Base-by-base conservation (phyloP, 768 basidiomycete genomes). In the Daedaleopsis nitida region DNA sequence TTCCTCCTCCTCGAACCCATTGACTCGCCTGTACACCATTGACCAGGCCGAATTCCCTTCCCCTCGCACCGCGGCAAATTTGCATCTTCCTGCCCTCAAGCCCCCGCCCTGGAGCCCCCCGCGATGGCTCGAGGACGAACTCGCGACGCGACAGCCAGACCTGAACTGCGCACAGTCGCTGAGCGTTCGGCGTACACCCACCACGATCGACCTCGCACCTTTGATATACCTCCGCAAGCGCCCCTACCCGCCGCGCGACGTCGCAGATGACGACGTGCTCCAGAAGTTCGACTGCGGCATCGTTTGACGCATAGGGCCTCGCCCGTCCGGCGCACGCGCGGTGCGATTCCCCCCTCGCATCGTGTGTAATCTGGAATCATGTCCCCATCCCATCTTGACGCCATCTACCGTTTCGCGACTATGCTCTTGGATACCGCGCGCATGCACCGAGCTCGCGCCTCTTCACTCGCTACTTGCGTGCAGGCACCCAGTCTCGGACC, bases 241-340 rank as follows among this genome's bases (percentile, higher is more conserved):
- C 13, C 80, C 86, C 17, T 86, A 85, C 16, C 81, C 81, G 17
- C 81, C 82, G 55, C 82, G 89, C 50, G 89, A 91, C 69, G 86
- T 87, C 3, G 70, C 87, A 55, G 89, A 91, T 68, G 87, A 90
- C 71, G 81, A 84, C 69, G 85, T 86, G 7, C 76, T 91, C 52
- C 87, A 87, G 23, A 61, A 63, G 55, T 58, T 64, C 57, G 66
- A 67, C 43, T 59, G 61, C 43, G 61, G 52, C 48, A 38, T 63
- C 43, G 52, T 53, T 1, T 65, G 60, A 62, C 34, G 14, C 17
- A 34, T 42, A 12, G 27, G 39, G 32, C 55, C n/a, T 16, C 12
- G 37, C 16, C 1, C 44, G 42, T 43, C n/a, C n/a, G n/a, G 54
- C 12, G 21, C 34, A 14, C 54, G 38, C 54, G 27, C 4, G 27